Evolutionary conservation across 352 stramenopile genomes (phyloP).

Genomic region (Phytophthora gonapodyides): DNA sequence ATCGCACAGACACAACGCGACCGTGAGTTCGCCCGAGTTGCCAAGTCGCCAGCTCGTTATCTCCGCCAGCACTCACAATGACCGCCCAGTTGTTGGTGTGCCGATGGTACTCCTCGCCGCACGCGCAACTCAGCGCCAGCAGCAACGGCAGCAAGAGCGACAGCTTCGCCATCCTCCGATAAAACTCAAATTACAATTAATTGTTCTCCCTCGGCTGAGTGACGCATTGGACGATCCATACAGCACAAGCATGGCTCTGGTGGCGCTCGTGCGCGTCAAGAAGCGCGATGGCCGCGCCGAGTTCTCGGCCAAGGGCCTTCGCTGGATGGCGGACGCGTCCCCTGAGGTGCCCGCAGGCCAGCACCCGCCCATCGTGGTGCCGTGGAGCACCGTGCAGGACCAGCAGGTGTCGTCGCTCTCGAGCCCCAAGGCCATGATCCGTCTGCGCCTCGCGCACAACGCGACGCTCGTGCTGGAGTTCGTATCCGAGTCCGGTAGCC

Average conservation of each 20-base stretch:
- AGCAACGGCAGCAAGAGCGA: slow-evolving; percentile 34
- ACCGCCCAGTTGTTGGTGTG: slow-evolving; percentile 91
- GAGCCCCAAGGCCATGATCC: slow-evolving; percentile 83
- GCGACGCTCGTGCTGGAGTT: slow-evolving; percentile 79
- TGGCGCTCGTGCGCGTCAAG: slow-evolving; percentile 74
- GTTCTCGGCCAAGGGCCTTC: slow-evolving; percentile 60
- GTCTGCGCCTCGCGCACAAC: slow-evolving; percentile 67
- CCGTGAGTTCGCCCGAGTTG: not conserved
- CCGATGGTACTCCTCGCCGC: slow-evolving; percentile 52
- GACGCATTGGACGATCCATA: too few relatives aligned
- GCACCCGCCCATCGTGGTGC: slow-evolving; percentile 56
- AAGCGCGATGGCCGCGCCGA: slow-evolving; percentile 74
- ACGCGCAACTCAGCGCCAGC: slow-evolving; percentile 27
- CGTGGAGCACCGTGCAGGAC: slow-evolving; percentile 74
- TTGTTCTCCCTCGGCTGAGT: too few relatives aligned
- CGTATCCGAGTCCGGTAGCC: slow-evolving; percentile 39
- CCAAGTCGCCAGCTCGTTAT: not conserved
- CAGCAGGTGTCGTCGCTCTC: slow-evolving; percentile 81
- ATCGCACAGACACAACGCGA: not conserved
- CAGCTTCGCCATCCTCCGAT: slow-evolving; percentile 26
- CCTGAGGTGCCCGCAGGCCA: slow-evolving; percentile 22
- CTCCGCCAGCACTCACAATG: slow-evolving; percentile 44
- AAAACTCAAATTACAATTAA: too few relatives aligned
- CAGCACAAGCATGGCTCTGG: too few relatives aligned
- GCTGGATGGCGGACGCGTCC: slow-evolving; percentile 57